Evolutionary conservation across 768 basidiomycete genomes (phyloP), one percentile per base, ranked within the genome.

Genomic region (Naganishia vishniacii): DNA sequence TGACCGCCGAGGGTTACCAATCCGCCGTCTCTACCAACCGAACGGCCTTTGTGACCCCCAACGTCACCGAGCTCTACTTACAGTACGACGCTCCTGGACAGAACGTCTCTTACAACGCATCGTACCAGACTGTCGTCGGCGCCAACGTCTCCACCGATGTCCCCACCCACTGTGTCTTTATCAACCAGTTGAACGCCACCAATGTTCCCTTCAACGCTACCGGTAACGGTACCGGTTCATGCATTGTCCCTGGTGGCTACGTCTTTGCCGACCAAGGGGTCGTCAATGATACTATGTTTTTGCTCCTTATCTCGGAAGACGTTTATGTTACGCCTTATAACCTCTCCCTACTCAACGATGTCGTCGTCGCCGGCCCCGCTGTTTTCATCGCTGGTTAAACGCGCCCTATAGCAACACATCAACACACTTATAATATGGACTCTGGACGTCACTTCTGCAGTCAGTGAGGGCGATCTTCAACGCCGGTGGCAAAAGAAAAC

Each of bases 151-250:
- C 81, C 16, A 73, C 79, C 20, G 80, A 82, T 6, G 81, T 4
- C 15, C 76, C 82, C 23, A 77, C 80, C 80, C 84, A 77, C 64
- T 82, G 80, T 7, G 82, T 82, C 2, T 86, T 84, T 82, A 81
- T 85, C 60, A 81, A 80, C 23, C 84, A 86, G 72, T 75, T 85
- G 59, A 86, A 85, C 78, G 80, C 80, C 12, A 85, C 84, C 5
- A 85, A 81, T 77, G 82, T 82, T 4, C 80, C 81, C 0, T 77
- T 86, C 32, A 71, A 80, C 60, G 76, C 77, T 61, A 79, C 79
- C 20, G 79, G 79, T n/a, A 68, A 70, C 65, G 64, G 64, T 67
- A 76, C 78, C n/a, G 84, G 79, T 0, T 76, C 71, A 15, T 83
- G 83, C 11, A 70, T 73, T 32, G 83, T 85, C 68, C 84, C 84